Percentiles rank a stretch among this genome's conserved stretches.
Conservation (phyloP, 495 filamentous ascomycete genomes). For the Neurospora tetrasperma region DNA sequence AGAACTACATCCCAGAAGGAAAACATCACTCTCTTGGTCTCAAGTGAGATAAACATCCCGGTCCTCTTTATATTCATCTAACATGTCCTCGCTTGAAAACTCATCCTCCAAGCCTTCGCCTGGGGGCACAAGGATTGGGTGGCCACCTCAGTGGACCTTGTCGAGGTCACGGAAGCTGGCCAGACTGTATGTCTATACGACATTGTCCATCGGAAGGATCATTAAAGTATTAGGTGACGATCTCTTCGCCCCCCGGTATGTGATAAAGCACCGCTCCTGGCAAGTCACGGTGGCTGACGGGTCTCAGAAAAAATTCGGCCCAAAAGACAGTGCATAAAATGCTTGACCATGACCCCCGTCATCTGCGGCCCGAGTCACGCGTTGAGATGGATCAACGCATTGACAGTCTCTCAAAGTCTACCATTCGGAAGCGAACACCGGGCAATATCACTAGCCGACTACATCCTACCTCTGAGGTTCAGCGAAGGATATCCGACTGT, state of each 20-base stretch:
- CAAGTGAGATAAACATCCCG: not conserved
- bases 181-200: slow-evolving; percentile 36
- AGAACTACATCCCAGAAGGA: not conserved
- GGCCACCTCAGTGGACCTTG: slow-evolving; percentile 36
- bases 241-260: slow-evolving; percentile 31
- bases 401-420: slow-evolving; percentile 16
- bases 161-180: slow-evolving; percentile 33
- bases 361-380: slow-evolving; percentile 35
- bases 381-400: slow-evolving; percentile 33
- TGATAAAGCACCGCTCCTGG: not conserved
- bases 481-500: slow-evolving; percentile 18
- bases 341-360: slow-evolving; percentile 37
- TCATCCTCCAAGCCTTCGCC: slow-evolving; percentile 7
- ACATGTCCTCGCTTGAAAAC: slow-evolving; percentile 14
- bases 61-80: not conserved
- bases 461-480: slow-evolving; percentile 2
- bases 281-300: slow-evolving; percentile 2
- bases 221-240: slow-evolving; percentile 34
- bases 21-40: not conserved
- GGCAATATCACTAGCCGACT: not conserved
- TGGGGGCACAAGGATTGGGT: slow-evolving; percentile 27
- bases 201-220: slow-evolving; percentile 32
- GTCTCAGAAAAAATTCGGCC: slow-evolving; percentile 33
- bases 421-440: slow-evolving; percentile 8
- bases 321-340: slow-evolving; percentile 38